Evolutionary conservation across 1,284 basidiomycete species (phyloP).

Genomic region (Ceratobasidium sp.): DNA sequence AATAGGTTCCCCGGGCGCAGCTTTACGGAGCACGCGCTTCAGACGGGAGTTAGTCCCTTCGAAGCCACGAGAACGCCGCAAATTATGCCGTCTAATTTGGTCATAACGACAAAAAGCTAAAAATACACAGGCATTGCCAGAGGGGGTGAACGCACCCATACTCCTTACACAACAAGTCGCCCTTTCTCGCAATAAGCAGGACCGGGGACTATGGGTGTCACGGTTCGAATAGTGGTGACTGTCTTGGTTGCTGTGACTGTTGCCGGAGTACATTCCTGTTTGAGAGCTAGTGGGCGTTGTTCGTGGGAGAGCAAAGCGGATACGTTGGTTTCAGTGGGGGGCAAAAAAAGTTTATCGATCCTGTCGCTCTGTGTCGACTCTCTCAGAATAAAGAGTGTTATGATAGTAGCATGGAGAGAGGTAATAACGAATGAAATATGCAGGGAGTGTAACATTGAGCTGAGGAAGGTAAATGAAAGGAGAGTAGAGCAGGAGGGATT

Average conservation of each 20-base stretch:
- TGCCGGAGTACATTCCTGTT: background rate
- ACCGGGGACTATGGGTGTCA: background rate
- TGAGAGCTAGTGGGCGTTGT: background rate
- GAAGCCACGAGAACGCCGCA: constrained; percentile 44
- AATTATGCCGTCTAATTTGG: constrained; percentile 40
- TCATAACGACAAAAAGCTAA: background rate
- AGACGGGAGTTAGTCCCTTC: constrained; percentile 44
- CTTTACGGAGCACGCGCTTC: constrained; percentile 42
- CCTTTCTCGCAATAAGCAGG: constrained; percentile 42
- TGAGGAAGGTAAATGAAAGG: background rate
- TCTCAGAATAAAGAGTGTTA: constrained; percentile 7
- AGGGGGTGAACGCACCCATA: constrained; percentile 42
- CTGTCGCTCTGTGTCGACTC: constrained; percentile 1
- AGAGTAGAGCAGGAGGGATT: no score
- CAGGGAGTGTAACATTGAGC: constrained; percentile 16
- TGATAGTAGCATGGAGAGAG: constrained; percentile 2
- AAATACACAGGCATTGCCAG: background rate
- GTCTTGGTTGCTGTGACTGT: constrained; percentile 30
- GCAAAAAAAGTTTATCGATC: background rate
- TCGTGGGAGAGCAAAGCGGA: background rate
- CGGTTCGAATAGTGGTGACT: constrained; percentile 8
- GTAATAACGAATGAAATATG: constrained; percentile 22
- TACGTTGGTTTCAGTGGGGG: background rate
- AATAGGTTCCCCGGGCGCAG: constrained; percentile 42
- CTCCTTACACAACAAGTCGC: constrained; percentile 41